Percentiles rank a stretch among this genome's conserved stretches.
Evolutionary conservation across 2,329 filamentous ascomycete species (phyloP).

Genomic region (Pseudocercospora macadamiae): DNA sequence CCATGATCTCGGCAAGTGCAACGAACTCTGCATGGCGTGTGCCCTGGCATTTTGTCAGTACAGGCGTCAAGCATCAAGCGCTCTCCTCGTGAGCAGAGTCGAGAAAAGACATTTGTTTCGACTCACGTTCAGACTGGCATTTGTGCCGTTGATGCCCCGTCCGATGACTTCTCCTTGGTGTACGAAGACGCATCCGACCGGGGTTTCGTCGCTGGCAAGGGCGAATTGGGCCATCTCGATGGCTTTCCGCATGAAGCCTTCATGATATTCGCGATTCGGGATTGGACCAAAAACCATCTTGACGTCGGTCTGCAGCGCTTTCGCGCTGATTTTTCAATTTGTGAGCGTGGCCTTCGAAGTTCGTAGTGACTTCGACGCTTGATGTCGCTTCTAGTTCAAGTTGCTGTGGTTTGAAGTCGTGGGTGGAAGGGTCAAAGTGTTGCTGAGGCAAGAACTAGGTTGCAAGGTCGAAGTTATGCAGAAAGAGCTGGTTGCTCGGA

Average conservation of each 20-base stretch:
- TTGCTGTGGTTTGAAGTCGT: background rate
- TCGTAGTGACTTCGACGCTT: too few species aligned
- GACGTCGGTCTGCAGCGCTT: background rate
- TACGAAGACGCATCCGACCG: conserved; percentile 94
- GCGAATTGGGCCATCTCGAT: conserved; percentile 88
- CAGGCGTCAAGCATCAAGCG: too few species aligned
- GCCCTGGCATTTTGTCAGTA: conserved; percentile 56
- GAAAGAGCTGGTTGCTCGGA: background rate
- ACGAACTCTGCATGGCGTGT: conserved; percentile 96
- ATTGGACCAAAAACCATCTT: conserved; percentile 39
- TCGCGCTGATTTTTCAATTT: background rate
- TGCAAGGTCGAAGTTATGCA: background rate
- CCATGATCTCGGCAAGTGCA: conserved; percentile 70
- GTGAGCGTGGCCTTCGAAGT: background rate
- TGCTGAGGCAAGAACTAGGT: background rate
- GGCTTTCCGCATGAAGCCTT: conserved; percentile 79
- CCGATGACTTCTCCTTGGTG: conserved; percentile 78
- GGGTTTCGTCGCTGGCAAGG: conserved; percentile 84
- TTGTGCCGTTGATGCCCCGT: conserved; percentile 95
- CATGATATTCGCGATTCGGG: conserved; percentile 53
- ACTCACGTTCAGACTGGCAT: conserved; percentile 71
- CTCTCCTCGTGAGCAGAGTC: background rate
- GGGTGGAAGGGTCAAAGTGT: background rate
- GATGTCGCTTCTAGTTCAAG: too few species aligned
- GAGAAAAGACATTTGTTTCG: background rate